phyloP scores from a whole-genome alignment of 805 yeast species.

The Lachancea sp. region DNA sequence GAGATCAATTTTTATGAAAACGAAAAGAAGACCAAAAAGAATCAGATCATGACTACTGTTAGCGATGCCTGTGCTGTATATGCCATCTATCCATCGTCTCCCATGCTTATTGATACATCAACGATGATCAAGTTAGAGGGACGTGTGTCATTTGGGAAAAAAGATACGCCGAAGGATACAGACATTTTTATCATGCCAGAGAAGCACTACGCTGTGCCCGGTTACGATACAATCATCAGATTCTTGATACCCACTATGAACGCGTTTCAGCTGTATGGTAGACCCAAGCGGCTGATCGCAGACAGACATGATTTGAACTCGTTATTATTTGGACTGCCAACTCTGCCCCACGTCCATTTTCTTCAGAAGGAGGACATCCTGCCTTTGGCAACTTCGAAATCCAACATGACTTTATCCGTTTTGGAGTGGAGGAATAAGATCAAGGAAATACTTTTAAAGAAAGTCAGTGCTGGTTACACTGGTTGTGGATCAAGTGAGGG shows the following conservation, averaged over 20 bases:
- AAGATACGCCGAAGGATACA: slow-evolving; percentile 42
- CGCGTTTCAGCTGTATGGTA: slow-evolving; percentile 64
- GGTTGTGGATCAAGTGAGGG: slow-evolving; percentile 75
- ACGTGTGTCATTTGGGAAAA: slow-evolving; percentile 51
- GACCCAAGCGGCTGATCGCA: slow-evolving; percentile 59
- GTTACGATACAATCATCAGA: slow-evolving; percentile 67
- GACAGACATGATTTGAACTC: slow-evolving; percentile 49
- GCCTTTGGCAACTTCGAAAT: slow-evolving; percentile 33
- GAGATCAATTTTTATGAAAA: slow-evolving; percentile 73
- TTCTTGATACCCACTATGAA: slow-evolving; percentile 64
- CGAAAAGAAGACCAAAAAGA: slow-evolving; percentile 66
- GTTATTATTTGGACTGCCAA: slow-evolving; percentile 65
- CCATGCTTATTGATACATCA: slow-evolving; percentile 72
- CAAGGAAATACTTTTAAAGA: slow-evolving; percentile 49
- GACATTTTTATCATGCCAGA: slow-evolving; percentile 58
- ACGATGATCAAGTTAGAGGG: slow-evolving; percentile 91
- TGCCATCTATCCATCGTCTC: slow-evolving; percentile 90
- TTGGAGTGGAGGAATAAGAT: slow-evolving; percentile 55
- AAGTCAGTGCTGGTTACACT: slow-evolving; percentile 53
- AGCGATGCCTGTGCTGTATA: slow-evolving; percentile 62
- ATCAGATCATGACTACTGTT: slow-evolving; percentile 72
- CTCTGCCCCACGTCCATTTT: slow-evolving; percentile 61
- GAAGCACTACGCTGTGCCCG: slow-evolving; percentile 63
- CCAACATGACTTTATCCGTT: slow-evolving; percentile 46
- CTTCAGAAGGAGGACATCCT: slow-evolving; percentile 53